A percentile compares a stretch with the other conserved stretches of the same genome.
Conservation (phyloP, 495 filamentous ascomycete species). For the Bathelium albidoporum region DNA sequence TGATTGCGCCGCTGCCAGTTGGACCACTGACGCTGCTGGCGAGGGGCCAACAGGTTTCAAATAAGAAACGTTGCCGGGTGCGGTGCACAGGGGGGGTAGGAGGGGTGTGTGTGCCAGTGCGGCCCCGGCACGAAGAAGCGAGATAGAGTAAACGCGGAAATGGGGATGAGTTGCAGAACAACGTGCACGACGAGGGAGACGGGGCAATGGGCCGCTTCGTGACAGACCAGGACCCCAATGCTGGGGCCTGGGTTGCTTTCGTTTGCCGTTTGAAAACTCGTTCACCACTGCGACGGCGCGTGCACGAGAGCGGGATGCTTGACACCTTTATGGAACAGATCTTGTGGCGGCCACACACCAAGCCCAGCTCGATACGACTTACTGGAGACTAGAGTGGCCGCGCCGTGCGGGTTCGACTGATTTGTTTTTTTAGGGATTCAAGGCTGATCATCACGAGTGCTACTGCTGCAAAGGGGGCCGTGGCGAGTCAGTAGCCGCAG, state of each 20-base stretch:
- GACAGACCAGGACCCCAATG: neutral
- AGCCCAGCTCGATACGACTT: neutral
- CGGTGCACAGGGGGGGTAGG: neutral
- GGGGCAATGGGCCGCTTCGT: neutral
- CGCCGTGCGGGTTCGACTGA: neutral
- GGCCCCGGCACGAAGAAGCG: neutral
- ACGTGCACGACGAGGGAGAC: neutral
- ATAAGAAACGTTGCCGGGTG: slow-evolving; percentile 5
- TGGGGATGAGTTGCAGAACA: neutral
- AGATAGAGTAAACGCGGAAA: neutral
- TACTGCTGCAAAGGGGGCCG: neutral
- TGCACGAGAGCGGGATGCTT: slow-evolving; percentile 3
- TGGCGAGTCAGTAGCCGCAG: slow-evolving; percentile 3
- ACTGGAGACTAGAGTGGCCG: neutral
- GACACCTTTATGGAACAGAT: slow-evolving; percentile 2
- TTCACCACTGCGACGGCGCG: slow-evolving; percentile 6
- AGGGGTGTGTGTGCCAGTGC: slow-evolving; percentile 4
- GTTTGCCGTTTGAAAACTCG: slow-evolving; percentile 4
- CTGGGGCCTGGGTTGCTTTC: neutral
- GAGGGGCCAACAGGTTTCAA: slow-evolving; percentile 4
- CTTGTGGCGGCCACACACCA: neutral
- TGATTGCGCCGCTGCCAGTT: neutral
- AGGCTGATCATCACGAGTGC: neutral
- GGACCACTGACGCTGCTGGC: neutral
- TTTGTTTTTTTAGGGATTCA: neutral